Evolutionary conservation across 768 basidiomycete genomes (phyloP), one percentile per base, ranked within the genome.

Genomic region (Paxillus ammoniavirescens): DNA sequence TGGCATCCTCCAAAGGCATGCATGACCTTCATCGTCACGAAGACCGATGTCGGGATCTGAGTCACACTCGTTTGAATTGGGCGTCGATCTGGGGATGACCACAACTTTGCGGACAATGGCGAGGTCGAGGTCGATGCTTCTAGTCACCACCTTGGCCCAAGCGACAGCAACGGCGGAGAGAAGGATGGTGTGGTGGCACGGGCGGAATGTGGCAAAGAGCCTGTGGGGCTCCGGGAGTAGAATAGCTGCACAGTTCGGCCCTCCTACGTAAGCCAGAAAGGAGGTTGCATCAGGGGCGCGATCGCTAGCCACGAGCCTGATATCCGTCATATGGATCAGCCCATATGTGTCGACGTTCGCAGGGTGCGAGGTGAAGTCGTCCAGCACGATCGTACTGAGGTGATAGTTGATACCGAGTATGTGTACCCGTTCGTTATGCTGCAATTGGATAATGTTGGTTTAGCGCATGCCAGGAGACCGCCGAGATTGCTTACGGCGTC

Each of bases 291-390:
- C 76, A 0, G 77, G 79, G 0, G 77, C 21, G n/a, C 78, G 60
- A 53, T 80, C 78, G 2, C 78, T 79, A 1, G 78, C 78, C 48
- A 66, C 49, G 52, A 70, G 33, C n/a, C n/a, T n/a, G n/a, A n/a
- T n/a, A 66, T 61, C 40, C 50, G 48, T 48, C 57, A 59, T 52
- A 40, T 62, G 36, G 44, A 52, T 21, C 47, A 47, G 42, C 21
- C 26, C 55, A 31, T 37, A 37, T 30, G 48, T 38, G 35, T 40
- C 40, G 46, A 57, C 52, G 30, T 45, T 54, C 14, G 31, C 42
- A 30, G 50, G n/a, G 21, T 21, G 1, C 21, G 21, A 3, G 21
- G 21, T 21, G 21, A 21, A 15, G 14, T 57, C 62, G 17, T 67
- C 63, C 21, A 62, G 14, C 13, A 66, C 54, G 44, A 69, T 65